phyloP scores from a whole-genome alignment of 2,329 filamentous ascomycete genomes.

The Aspergillus floridensis region DNA sequence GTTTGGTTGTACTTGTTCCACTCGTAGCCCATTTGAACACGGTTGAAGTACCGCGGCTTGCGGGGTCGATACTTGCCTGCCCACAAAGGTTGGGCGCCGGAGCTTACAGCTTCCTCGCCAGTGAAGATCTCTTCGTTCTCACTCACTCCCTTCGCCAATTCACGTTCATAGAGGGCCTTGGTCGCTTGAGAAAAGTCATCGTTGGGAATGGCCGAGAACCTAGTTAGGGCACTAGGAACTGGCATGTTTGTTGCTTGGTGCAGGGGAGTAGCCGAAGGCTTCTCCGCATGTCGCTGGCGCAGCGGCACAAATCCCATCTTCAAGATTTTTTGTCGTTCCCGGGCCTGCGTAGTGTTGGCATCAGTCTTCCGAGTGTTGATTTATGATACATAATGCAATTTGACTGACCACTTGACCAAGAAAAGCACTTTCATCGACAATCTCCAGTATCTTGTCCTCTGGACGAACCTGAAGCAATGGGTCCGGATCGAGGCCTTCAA shows the following conservation, averaged over 20 bases:
- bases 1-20: slow-evolving; percentile 99
- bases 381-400: background rate
- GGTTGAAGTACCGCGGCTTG: slow-evolving; percentile 96
- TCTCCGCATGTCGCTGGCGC: slow-evolving; percentile 45
- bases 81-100: slow-evolving; percentile 68
- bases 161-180: slow-evolving; percentile 84
- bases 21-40: slow-evolving; percentile 98
- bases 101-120: slow-evolving; percentile 75
- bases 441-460: slow-evolving; percentile 61
- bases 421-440: slow-evolving; percentile 59
- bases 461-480: slow-evolving; percentile 62
- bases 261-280: slow-evolving; percentile 29
- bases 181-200: slow-evolving; percentile 85
- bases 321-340: slow-evolving; percentile 59
- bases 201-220: slow-evolving; percentile 67
- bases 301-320: slow-evolving; percentile 69
- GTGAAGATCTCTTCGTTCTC: slow-evolving; percentile 97
- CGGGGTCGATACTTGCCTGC: slow-evolving; percentile 79
- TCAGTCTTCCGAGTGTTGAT: background rate
- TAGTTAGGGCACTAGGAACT: slow-evolving; percentile 56
- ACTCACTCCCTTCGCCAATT: slow-evolving; percentile 83
- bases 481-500: slow-evolving; percentile 59
- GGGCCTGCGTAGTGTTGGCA: slow-evolving; percentile 36
- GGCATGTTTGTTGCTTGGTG: slow-evolving; percentile 44
- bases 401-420: slow-evolving; percentile 53